These are phyloP conservation scores for Talaromyces atroroseus DNA, from an alignment of 2,329 filamentous ascomycete genomes.

Conservation along the genomic window DNA sequence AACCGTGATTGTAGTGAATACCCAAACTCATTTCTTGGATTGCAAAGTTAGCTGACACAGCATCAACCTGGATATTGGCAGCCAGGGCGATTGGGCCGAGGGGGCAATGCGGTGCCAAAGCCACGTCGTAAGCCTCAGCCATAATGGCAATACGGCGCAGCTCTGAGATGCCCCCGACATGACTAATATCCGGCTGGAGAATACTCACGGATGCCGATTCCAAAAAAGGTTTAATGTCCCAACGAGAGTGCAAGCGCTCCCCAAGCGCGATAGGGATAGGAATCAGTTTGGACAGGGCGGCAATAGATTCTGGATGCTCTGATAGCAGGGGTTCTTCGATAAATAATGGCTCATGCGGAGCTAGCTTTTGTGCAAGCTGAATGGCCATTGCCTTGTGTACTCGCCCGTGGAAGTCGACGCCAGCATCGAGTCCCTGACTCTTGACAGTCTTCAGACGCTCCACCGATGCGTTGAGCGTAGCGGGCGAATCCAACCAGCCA, in stretches of 20 bases:
- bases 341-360: slow-evolving; percentile 65
- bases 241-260: slow-evolving; percentile 64
- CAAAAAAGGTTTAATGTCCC: slow-evolving; percentile 68
- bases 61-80: slow-evolving; percentile 63
- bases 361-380: slow-evolving; percentile 62
- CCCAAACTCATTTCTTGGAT: slow-evolving; percentile 76
- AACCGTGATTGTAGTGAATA: slow-evolving; percentile 68
- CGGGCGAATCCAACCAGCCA: slow-evolving; percentile 69
- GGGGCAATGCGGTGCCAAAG: slow-evolving; percentile 69
- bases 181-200: slow-evolving; percentile 66
- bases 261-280: slow-evolving; percentile 65
- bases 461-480: slow-evolving; percentile 57
- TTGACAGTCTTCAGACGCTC: slow-evolving; percentile 65
- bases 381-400: slow-evolving; percentile 75
- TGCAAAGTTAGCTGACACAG: slow-evolving; percentile 57
- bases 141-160: slow-evolving; percentile 63
- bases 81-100: slow-evolving; percentile 68
- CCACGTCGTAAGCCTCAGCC: slow-evolving; percentile 68
- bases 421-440: slow-evolving; percentile 63
- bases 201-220: slow-evolving; percentile 64
- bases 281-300: slow-evolving; percentile 52
- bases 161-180: slow-evolving; percentile 68
- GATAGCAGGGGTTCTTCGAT: slow-evolving; percentile 68
- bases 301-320: slow-evolving; percentile 63
- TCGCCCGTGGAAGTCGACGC: slow-evolving; percentile 71